Conservation (phyloP, 148 eudicot genomes). For the Silene uniflora region DNA sequence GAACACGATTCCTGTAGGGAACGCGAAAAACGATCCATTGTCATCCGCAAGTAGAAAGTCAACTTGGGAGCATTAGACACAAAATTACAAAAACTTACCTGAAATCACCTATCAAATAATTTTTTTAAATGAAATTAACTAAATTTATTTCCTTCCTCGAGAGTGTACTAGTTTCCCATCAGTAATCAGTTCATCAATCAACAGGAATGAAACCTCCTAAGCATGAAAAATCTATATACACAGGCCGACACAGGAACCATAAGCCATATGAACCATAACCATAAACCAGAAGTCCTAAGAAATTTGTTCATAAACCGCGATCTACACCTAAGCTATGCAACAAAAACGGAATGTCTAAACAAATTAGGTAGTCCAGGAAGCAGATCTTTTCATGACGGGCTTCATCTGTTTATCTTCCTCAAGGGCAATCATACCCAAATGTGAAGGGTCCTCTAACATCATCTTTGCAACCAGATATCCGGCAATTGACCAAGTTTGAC, state of each 20-base stretch:
- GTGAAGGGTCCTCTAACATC: slow-evolving; percentile 78
- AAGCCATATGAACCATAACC: too few relatives aligned
- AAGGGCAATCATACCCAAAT: slow-evolving; percentile 63
- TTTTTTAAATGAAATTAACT: neutral
- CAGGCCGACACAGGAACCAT: neutral
- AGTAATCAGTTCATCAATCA: too few relatives aligned
- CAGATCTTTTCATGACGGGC: slow-evolving; percentile 46
- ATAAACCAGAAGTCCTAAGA: too few relatives aligned
- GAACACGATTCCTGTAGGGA: too few relatives aligned
- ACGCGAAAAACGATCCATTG: too few relatives aligned
- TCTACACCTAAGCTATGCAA: neutral
- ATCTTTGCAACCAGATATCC: slow-evolving; percentile 70
- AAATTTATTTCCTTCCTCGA: neutral
- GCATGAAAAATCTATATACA: slow-evolving; percentile 7
- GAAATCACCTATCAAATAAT: neutral
- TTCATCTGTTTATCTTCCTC: slow-evolving; percentile 54
- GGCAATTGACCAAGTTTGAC: slow-evolving; percentile 68
- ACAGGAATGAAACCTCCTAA: neutral
- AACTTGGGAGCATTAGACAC: too few relatives aligned
- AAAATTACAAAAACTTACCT: neutral
- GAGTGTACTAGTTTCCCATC: too few relatives aligned
- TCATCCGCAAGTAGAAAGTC: too few relatives aligned
- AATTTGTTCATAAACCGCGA: neutral
- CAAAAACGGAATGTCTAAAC: neutral
- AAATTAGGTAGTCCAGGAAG: slow-evolving; percentile 44